Evolutionary conservation across 768 basidiomycete species (phyloP).

Genomic region (Termitomyces heimii): DNA sequence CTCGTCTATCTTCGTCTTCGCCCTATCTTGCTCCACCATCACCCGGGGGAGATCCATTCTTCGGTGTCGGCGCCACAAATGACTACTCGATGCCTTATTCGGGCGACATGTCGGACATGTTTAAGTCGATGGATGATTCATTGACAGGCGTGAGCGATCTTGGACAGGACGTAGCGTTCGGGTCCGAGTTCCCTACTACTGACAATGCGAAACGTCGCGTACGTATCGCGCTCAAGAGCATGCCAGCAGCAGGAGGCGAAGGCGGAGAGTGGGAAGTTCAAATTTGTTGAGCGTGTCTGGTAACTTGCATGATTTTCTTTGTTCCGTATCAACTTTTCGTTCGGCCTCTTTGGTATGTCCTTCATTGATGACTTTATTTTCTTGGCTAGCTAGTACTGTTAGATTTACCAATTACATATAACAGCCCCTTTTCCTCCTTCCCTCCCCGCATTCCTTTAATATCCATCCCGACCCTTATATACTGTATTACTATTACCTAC

Average conservation of each 20-base stretch:
- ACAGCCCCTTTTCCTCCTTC: neutral
- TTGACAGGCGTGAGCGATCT: constrained; percentile 20
- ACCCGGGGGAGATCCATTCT: constrained; percentile 49
- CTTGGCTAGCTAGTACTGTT: constrained; percentile 10
- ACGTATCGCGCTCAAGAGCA: constrained; percentile 60
- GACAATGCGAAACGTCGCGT: constrained; percentile 45
- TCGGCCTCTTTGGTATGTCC: constrained; percentile 4
- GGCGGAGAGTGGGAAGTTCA: constrained; percentile 80
- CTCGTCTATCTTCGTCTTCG: constrained; percentile 18
- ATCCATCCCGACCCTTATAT: neutral
- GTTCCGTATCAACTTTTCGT: constrained; percentile 5
- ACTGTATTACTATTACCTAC: constrained; percentile 17
- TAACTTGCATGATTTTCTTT: neutral
- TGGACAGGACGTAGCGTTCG: constrained; percentile 28
- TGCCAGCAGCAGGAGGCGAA: constrained; percentile 56
- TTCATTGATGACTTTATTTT: constrained; percentile 9
- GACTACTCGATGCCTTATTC: constrained; percentile 32
- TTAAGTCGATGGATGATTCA: constrained; percentile 24
- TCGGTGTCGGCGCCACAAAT: constrained; percentile 40
- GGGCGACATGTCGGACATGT: constrained; percentile 27
- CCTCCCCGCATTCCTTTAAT: constrained; percentile 5
- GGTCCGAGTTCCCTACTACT: constrained; percentile 32
- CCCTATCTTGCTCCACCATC: constrained; percentile 32
- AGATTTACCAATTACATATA: constrained; percentile 14
- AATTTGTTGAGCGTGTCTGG: constrained; percentile 41